These are phyloP conservation scores for Gonium pectorale DNA, from an alignment of 139 green algal species.

Conservation along the genomic window DNA sequence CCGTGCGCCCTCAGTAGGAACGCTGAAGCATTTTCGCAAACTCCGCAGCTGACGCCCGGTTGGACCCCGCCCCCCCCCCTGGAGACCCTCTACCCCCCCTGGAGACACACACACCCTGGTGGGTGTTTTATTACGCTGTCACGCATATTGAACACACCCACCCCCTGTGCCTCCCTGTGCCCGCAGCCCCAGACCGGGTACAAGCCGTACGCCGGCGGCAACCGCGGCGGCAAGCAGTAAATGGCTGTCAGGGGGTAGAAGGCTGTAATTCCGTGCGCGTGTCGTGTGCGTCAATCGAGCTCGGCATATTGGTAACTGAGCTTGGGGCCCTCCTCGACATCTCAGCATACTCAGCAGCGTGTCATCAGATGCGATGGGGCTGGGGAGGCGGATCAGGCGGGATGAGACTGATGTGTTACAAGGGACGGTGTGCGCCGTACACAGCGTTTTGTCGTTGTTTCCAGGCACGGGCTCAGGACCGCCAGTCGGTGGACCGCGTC, in stretches of 20 bases:
- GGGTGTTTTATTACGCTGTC: not conserved
- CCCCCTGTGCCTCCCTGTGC: not conserved
- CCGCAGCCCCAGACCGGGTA: slow-evolving; percentile 41
- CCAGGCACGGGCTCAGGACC: too few relatives aligned
- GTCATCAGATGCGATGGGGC: too few relatives aligned
- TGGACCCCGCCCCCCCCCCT: not conserved
- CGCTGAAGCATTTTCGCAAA: not conserved
- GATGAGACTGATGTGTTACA: too few relatives aligned
- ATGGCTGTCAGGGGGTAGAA: not conserved
- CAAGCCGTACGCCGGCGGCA: slow-evolving; percentile 43
- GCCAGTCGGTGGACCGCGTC: too few relatives aligned
- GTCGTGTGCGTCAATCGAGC: too few relatives aligned
- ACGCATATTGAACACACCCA: not conserved
- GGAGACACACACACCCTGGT: not conserved
- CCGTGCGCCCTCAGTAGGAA: not conserved
- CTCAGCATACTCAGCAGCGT: too few relatives aligned
- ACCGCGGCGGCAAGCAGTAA: slow-evolving; percentile 12
- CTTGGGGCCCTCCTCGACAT: too few relatives aligned
- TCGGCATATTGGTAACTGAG: too few relatives aligned
- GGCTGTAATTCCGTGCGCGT: slow-evolving; percentile 27
- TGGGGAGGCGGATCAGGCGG: too few relatives aligned
- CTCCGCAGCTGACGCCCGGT: not conserved
- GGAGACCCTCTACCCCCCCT: not conserved
- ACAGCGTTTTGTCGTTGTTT: too few relatives aligned
- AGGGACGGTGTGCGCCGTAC: too few relatives aligned